Percentiles rank a stretch among this genome's conserved stretches.
Evolutionary conservation across 352 stramenopile species (phyloP).

Genomic region (Phytophthora citricola): DNA sequence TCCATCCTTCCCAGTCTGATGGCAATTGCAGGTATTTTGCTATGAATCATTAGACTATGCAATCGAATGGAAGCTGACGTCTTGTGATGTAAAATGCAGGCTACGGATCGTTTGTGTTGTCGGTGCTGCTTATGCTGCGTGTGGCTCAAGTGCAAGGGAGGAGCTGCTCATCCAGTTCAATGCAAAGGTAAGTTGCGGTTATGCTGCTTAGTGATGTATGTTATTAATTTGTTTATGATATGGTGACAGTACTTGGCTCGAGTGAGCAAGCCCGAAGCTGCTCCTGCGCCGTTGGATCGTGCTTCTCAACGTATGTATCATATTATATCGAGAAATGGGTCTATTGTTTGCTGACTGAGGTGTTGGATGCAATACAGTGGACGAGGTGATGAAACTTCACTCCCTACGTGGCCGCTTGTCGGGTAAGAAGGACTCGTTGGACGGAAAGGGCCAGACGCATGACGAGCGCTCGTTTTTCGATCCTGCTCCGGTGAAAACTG

Average conservation of each 20-base stretch:
- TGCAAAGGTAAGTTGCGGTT: conserved; percentile 43
- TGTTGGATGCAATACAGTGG: conserved; percentile 45
- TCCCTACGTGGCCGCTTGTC: conserved; percentile 60
- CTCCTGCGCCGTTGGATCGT: conserved; percentile 32
- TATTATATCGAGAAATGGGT: neutral
- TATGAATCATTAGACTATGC: neutral
- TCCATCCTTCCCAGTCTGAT: conserved; percentile 59
- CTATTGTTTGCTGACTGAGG: neutral
- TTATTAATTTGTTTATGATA: conserved; percentile 9
- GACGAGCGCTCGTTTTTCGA: conserved; percentile 81
- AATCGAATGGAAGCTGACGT: conserved; percentile 6
- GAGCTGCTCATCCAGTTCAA: conserved; percentile 72
- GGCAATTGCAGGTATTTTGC: conserved; percentile 49
- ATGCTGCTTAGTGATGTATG: neutral
- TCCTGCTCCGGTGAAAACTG: conserved; percentile 58
- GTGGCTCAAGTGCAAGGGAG: conserved; percentile 70
- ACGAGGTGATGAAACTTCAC: conserved; percentile 67
- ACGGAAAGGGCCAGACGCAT: conserved; percentile 18
- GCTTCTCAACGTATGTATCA: conserved; percentile 42
- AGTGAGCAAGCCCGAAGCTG: conserved; percentile 32
- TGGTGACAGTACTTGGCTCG: conserved; percentile 44
- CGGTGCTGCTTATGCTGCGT: conserved; percentile 59
- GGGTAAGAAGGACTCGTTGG: conserved; percentile 37
- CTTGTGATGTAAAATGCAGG: conserved; percentile 23
- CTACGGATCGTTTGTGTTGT: conserved; percentile 61